Evolutionary conservation across 257 asterid genomes (phyloP), one percentile per base, ranked within the genome.

Genomic region (Solanum peruvianum): DNA sequence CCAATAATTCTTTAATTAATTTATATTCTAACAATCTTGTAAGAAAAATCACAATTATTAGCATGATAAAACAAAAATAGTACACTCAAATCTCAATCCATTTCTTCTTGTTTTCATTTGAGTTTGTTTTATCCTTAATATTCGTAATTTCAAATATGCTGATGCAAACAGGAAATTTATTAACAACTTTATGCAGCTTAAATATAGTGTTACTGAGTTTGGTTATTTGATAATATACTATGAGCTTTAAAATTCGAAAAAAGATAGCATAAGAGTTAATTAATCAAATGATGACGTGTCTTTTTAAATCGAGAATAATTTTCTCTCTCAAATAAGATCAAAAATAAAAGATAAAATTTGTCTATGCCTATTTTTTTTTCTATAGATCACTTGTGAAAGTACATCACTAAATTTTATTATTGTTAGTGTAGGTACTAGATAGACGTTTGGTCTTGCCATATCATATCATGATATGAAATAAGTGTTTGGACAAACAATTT

Each of bases 31-130:
- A 3, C 21, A 20, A 64, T 64, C 70, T 29, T 27, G 14, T 16
- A 45, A 45, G 5, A 45, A 15, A 3, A 31, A 49, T 29, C 45
- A 81, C 29, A 81, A 81, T 81, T 81, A 81, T 81, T 81, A 81
- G 69, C 69, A 49, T 31, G 20, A 80, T 49, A 80, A 47, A 47
- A 80, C 85, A 80, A 80, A 80, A 27, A 29, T 3, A 80, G 85
- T 47, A 80, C 62, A 29, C 29, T 47, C 44, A 13, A 13, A 45
- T 29, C 41, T 47, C 67, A 13, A 13, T 45, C 16, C 42, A 23
- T 45, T 78, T 45, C 84, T 78, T 44, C 66, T 78, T 78, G 66
- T 78, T 78, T 78, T 78, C 2, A 44, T 78, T 78, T 45, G 25
- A 27, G 27, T 25, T 45, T 45, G 41, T 27, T 77, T 76, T 77